A percentile compares a stretch with the other conserved stretches of the same genome.
phyloP scores from a whole-genome alignment of 331 rosid species.

The Quercus tomentella region DNA sequence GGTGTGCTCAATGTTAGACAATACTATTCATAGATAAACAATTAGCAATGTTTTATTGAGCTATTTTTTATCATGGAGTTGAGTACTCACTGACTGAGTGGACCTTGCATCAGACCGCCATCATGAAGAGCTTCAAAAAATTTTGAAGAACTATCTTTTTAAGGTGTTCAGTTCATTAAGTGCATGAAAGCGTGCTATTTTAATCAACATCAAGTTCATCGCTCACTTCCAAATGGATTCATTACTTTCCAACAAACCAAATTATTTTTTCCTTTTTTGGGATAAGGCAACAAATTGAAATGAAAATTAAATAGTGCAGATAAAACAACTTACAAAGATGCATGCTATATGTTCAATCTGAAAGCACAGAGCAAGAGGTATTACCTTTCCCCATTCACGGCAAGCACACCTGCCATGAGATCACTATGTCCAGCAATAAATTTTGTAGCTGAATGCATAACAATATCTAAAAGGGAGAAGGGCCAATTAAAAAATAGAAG shows the following conservation, averaged over 20 bases:
- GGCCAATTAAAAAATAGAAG: neutral
- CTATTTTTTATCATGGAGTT: neutral
- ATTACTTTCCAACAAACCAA: neutral
- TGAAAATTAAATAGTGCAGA: neutral
- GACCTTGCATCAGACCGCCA: neutral
- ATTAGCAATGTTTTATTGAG: neutral
- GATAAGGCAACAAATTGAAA: neutral
- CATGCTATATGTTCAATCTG: neutral
- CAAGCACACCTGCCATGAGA: conserved; percentile 92
- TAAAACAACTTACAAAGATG: neutral
- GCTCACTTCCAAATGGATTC: neutral
- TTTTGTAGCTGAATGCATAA: conserved; percentile 92
- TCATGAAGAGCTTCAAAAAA: neutral
- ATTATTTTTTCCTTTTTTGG: neutral
- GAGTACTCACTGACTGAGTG: neutral
- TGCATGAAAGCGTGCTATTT: neutral
- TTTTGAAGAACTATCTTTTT: neutral
- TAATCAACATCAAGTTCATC: neutral
- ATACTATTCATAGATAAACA: neutral
- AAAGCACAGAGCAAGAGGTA: conserved; percentile 2
- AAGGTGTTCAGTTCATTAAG: neutral
- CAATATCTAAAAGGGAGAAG: conserved; percentile 52
- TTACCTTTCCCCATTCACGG: conserved; percentile 75
- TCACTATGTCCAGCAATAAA: conserved; percentile 91
- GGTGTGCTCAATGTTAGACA: neutral